Conservation (phyloP, 2,329 filamentous ascomycete species). For the Penicillium sp. region DNA sequence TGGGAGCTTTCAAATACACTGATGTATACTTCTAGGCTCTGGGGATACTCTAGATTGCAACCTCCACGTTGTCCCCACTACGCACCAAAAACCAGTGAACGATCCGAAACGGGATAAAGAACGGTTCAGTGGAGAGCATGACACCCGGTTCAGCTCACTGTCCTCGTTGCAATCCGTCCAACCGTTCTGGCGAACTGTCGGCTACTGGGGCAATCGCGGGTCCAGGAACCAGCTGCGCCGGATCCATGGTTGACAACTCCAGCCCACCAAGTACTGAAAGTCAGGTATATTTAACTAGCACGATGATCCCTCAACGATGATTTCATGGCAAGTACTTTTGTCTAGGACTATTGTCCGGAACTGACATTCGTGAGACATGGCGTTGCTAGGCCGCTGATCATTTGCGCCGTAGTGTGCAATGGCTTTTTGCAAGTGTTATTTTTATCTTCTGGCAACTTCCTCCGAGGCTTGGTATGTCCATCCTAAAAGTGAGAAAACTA, state of each 20-base stretch:
- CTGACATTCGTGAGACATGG: conserved; percentile 15
- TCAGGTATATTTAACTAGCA: background rate
- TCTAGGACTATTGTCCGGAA: background rate
- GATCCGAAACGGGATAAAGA: background rate
- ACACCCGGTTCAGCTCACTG: conserved; percentile 12
- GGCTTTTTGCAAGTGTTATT: conserved; percentile 1
- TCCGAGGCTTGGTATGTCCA: background rate
- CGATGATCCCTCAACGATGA: background rate
- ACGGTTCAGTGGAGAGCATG: conserved; percentile 17
- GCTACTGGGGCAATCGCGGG: background rate
- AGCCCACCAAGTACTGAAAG: background rate
- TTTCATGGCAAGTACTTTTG: background rate
- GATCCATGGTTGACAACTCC: conserved; percentile 6
- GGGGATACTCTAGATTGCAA: background rate
- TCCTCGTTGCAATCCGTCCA: conserved; percentile 18
- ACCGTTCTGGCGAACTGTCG: conserved; percentile 2
- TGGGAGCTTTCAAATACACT: background rate
- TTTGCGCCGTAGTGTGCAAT: conserved; percentile 5
- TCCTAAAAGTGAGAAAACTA: background rate
- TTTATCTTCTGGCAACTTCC: background rate
- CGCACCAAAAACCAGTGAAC: conserved; percentile 1
- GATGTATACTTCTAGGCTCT: background rate
- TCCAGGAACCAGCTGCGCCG: background rate
- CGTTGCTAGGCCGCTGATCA: conserved; percentile 13
- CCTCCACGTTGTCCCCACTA: conserved; percentile 7